Percentiles rank a stretch among this genome's conserved stretches.
phyloP scores from a whole-genome alignment of 441 rosid species.

The Flueggea neowawraea region DNA sequence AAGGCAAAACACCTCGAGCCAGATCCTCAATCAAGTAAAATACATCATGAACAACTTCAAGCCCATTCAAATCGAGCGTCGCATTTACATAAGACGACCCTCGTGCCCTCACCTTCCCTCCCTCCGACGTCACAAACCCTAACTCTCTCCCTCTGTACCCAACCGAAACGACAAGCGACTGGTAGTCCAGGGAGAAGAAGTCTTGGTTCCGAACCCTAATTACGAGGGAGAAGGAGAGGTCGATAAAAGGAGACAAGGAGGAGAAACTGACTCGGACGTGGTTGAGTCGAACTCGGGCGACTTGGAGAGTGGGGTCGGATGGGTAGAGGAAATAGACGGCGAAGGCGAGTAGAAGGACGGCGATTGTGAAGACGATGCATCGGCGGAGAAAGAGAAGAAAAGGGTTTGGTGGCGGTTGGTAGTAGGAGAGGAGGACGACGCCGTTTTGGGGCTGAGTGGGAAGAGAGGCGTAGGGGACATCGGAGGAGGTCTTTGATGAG shows the following conservation, averaged over 20 bases:
- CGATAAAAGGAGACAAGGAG: slow-evolving; percentile 42
- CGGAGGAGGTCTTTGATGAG: slow-evolving; percentile 36
- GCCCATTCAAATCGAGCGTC: slow-evolving; percentile 66
- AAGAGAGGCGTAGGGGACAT: slow-evolving; percentile 19
- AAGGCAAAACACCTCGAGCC: too few relatives aligned
- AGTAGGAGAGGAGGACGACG: too few relatives aligned
- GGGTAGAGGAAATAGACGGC: slow-evolving; percentile 62
- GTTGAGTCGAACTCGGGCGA: slow-evolving; percentile 60
- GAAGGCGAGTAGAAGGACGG: slow-evolving; percentile 44
- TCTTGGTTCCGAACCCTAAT: slow-evolving; percentile 61
- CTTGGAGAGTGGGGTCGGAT: slow-evolving; percentile 52
- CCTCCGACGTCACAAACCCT: slow-evolving; percentile 5
- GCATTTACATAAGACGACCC: slow-evolving; percentile 67
- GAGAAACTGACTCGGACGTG: slow-evolving; percentile 39
- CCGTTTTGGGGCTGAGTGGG: too few relatives aligned
- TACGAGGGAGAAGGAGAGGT: slow-evolving; percentile 60
- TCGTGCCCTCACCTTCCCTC: slow-evolving; percentile 58
- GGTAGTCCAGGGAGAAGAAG: slow-evolving; percentile 54
- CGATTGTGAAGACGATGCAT: slow-evolving; percentile 32
- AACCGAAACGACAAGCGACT: too few relatives aligned
- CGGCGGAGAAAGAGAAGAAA: slow-evolving; percentile 34
- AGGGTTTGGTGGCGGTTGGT: slow-evolving; percentile 7
- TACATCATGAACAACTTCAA: slow-evolving; percentile 61
- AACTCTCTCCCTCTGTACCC: too few relatives aligned
- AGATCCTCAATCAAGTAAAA: slow-evolving; percentile 52